A percentile compares a stretch with the other conserved stretches of the same genome.
phyloP scores from a whole-genome alignment of 2,329 filamentous ascomycete genomes.

The Sclerotinia minor region DNA sequence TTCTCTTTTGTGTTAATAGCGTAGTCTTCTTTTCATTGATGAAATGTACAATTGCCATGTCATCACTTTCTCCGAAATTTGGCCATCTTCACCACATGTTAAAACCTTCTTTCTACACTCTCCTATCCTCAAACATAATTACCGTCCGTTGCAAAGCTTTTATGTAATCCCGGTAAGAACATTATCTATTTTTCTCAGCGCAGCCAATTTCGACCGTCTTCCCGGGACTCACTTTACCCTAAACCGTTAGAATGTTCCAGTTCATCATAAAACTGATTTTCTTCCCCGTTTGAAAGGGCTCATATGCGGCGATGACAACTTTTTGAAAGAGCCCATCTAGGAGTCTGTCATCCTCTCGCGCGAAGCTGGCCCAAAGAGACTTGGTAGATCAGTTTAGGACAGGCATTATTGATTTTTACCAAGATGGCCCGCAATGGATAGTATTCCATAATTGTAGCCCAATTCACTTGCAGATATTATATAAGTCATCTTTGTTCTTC shows the following conservation, averaged over 20 bases:
- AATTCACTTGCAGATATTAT: no score
- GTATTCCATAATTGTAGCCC: background rate
- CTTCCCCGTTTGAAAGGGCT: background rate
- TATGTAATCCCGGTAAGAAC: no score
- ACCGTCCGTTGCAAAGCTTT: no score
- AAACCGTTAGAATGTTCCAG: background rate
- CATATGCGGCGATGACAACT: background rate
- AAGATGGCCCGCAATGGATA: background rate
- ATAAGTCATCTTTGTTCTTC: background rate
- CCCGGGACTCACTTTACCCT: background rate
- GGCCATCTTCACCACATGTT: no score
- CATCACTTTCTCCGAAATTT: no score
- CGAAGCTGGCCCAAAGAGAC: background rate
- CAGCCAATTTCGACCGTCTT: background rate
- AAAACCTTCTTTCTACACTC: no score
- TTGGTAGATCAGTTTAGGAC: background rate
- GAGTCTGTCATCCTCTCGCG: background rate
- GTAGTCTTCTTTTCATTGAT: no score
- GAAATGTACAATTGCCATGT: no score
- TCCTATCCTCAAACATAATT: no score
- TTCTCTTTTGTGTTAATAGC: no score
- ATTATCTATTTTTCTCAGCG: background rate
- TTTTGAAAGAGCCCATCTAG: background rate
- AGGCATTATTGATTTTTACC: background rate
- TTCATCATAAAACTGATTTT: background rate